Percentiles rank a stretch among this genome's conserved stretches.
Evolutionary conservation across 2,329 filamentous ascomycete species (phyloP).

Genomic region (Fusarium abutilonis): DNA sequence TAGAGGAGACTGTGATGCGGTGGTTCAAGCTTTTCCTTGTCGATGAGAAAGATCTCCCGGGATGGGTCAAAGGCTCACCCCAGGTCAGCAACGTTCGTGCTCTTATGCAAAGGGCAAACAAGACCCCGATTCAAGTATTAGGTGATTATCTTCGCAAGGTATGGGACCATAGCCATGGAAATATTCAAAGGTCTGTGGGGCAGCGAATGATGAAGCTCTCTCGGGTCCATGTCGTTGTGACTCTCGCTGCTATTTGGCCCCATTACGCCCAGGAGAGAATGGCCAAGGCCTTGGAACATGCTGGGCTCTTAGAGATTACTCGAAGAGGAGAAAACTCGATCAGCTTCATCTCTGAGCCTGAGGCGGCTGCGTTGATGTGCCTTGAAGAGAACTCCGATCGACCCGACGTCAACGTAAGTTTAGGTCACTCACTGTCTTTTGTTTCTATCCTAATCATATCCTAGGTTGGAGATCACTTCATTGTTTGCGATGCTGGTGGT

Average conservation of each 20-base stretch:
- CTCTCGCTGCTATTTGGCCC: constrained; percentile 59
- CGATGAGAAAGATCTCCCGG: constrained; percentile 48
- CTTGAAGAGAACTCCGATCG: constrained; percentile 46
- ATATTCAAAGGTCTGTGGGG: constrained; percentile 44
- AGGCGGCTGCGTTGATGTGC: constrained; percentile 56
- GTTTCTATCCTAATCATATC: neutral
- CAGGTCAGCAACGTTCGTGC: constrained; percentile 35
- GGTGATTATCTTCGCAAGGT: constrained; percentile 48
- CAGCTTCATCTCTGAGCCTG: constrained; percentile 56
- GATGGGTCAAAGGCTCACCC: constrained; percentile 35
- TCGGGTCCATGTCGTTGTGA: constrained; percentile 53
- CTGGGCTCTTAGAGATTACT: constrained; percentile 50
- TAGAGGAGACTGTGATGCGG: constrained; percentile 38
- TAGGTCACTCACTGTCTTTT: neutral
- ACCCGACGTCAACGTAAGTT: constrained; percentile 37
- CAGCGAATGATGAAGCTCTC: constrained; percentile 36
- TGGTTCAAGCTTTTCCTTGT: constrained; percentile 58
- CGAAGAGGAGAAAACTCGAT: constrained; percentile 46
- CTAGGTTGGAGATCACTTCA: constrained; percentile 42
- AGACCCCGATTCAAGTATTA: constrained; percentile 46
- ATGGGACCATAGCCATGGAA: constrained; percentile 46
- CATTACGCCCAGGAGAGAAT: constrained; percentile 52
- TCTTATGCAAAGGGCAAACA: constrained; percentile 27
- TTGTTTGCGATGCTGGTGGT: constrained; percentile 53
- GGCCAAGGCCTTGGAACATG: constrained; percentile 47